Evolutionary conservation across 768 basidiomycete species (phyloP).

Genomic region (Collybia sp.): DNA sequence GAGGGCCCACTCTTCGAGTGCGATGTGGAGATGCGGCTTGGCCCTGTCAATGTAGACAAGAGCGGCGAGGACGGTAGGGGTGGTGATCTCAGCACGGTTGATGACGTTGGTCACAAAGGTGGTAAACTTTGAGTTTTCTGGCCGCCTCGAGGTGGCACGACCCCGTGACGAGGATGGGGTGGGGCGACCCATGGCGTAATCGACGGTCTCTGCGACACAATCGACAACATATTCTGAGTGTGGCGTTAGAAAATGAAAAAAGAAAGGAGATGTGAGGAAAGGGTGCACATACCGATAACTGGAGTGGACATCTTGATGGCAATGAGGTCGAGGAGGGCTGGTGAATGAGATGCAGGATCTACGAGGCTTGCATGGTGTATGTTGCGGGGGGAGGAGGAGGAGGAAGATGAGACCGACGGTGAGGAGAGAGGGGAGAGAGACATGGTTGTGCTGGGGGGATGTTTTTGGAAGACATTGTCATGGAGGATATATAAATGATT

Average conservation of each 20-base stretch:
- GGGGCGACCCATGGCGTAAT: slow-evolving; percentile 70
- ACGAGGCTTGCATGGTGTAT: slow-evolving; percentile 51
- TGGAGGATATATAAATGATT: slow-evolving; percentile 26
- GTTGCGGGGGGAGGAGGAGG: slow-evolving; percentile 23
- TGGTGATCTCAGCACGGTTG: slow-evolving; percentile 67
- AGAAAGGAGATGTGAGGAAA: neutral
- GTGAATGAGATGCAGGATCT: slow-evolving; percentile 57
- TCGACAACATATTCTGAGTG: slow-evolving; percentile 67
- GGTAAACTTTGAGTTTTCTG: slow-evolving; percentile 54
- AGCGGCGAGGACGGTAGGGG: slow-evolving; percentile 62
- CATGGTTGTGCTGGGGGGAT: slow-evolving; percentile 11
- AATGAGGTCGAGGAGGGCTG: slow-evolving; percentile 64
- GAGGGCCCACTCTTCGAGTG: slow-evolving; percentile 79
- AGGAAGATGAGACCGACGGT: slow-evolving; percentile 21
- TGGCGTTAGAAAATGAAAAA: slow-evolving; percentile 5
- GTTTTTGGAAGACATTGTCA: slow-evolving; percentile 10
- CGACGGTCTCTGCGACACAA: slow-evolving; percentile 65
- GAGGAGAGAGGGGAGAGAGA: slow-evolving; percentile 15
- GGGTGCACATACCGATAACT: slow-evolving; percentile 55
- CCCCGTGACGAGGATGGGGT: slow-evolving; percentile 48
- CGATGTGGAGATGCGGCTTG: slow-evolving; percentile 75
- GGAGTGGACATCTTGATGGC: slow-evolving; percentile 56
- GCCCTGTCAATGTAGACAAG: slow-evolving; percentile 78
- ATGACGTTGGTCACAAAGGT: slow-evolving; percentile 67
- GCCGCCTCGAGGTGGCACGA: slow-evolving; percentile 38